phyloP scores from a whole-genome alignment of 2,329 filamentous ascomycete genomes.

The Pseudopyrenochaeta lycopersici region DNA sequence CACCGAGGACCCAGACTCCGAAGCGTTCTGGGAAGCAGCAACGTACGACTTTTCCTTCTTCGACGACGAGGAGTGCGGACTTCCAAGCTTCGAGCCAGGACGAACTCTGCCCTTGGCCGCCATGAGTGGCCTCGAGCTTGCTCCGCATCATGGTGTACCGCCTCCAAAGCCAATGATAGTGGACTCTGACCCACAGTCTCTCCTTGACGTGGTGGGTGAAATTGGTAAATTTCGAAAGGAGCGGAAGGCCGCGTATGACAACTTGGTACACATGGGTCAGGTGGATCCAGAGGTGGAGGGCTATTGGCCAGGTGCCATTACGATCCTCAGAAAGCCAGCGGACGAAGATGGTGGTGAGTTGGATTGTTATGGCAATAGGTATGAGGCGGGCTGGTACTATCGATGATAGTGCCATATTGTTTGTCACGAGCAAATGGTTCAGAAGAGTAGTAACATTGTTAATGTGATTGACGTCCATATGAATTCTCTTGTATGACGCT shows the following conservation, averaged over 20 bases:
- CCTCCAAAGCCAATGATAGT: conserved; percentile 8
- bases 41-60: conserved; percentile 70
- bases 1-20: conserved; percentile 67
- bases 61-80: conserved; percentile 64
- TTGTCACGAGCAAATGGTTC: too few species aligned
- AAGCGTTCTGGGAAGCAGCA: conserved; percentile 67
- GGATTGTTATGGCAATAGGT: conserved; percentile 64
- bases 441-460: too few species aligned
- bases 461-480: too few species aligned
- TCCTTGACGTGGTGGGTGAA: conserved; percentile 61
- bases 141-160: conserved; percentile 18
- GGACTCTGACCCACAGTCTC: conserved; percentile 17
- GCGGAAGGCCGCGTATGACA: conserved; percentile 61
- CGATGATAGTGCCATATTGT: conserved; percentile 46
- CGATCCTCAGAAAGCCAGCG: conserved; percentile 60
- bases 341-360: conserved; percentile 52
- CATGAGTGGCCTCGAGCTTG: conserved; percentile 54
- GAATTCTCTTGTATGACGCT: conserved; percentile 16
- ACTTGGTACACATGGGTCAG: conserved; percentile 37
- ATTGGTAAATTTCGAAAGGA: conserved; percentile 64
- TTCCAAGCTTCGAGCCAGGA: conserved; percentile 56
- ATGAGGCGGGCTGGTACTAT: conserved; percentile 62
- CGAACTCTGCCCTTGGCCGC: conserved; percentile 57
- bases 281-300: conserved; percentile 58
- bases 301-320: conserved; percentile 68